Conservation (phyloP, 2,329 filamentous ascomycete genomes). For the Diaporthe amygdali region DNA sequence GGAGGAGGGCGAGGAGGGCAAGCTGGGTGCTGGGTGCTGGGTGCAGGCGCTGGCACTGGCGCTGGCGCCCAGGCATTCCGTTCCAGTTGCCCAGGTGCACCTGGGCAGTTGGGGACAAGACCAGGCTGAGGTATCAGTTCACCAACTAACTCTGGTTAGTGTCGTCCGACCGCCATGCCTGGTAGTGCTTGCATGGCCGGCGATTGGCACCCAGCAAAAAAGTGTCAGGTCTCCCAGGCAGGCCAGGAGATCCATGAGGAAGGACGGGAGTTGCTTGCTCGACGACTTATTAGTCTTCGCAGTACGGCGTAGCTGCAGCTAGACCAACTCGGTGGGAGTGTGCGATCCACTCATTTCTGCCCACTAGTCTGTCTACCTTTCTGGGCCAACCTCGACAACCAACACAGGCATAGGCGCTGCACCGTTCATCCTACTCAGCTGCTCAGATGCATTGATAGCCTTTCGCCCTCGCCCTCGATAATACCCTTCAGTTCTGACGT, state of each 20-base stretch:
- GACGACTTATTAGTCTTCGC: background rate
- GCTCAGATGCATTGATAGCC: background rate
- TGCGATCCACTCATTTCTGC: slow-evolving; percentile 4
- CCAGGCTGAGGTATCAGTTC: slow-evolving; percentile 17
- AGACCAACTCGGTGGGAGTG: background rate
- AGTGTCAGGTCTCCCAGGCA: background rate
- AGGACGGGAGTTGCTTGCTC: slow-evolving; percentile 11
- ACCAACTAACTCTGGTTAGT: slow-evolving; percentile 23
- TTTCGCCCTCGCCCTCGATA: background rate
- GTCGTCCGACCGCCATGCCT: slow-evolving; percentile 5
- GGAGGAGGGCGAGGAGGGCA: background rate
- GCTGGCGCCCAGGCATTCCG: slow-evolving; percentile 11
- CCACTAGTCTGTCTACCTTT: background rate
- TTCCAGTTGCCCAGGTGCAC: slow-evolving; percentile 4
- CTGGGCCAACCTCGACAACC: background rate
- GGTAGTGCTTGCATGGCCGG: slow-evolving; percentile 22
- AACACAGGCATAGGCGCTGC: background rate
- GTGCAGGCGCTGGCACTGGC: background rate
- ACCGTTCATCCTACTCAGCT: background rate
- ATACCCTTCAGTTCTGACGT: background rate
- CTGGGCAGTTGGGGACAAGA: slow-evolving; percentile 6
- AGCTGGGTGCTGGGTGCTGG: background rate
- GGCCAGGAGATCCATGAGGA: background rate
- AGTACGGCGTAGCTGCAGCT: slow-evolving; percentile 15
- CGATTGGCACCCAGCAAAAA: background rate